Conservation (phyloP, 2,329 filamentous ascomycete species). For the Mollisia scopiformis region DNA sequence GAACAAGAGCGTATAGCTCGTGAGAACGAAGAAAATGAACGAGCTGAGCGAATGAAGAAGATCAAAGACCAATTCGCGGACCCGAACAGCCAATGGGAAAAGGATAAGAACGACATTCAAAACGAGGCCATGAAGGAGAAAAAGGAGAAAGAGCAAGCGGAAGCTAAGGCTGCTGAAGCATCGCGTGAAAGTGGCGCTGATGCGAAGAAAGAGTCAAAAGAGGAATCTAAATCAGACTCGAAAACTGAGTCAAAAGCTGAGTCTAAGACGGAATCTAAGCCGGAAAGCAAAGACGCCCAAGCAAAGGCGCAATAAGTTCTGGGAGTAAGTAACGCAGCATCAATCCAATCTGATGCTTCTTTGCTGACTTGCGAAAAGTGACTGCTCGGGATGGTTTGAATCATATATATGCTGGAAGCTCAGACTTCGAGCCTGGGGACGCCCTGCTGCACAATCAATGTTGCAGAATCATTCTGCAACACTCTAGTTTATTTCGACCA, state of each 20-base stretch:
- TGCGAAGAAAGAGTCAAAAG: conserved; percentile 6
- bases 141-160: conserved; percentile 39
- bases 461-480: conserved; percentile 18
- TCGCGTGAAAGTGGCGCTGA: conserved; percentile 2
- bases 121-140: conserved; percentile 65
- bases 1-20: conserved; percentile 80
- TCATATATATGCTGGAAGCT: background rate
- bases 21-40: conserved; percentile 78
- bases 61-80: conserved; percentile 82
- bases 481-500: background rate
- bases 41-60: conserved; percentile 73
- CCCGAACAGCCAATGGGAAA: conserved; percentile 80
- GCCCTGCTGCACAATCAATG: background rate
- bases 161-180: conserved; percentile 16
- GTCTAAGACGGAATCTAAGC: conserved; percentile 4
- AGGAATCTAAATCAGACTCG: conserved; percentile 11
- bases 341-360: too few relatives aligned
- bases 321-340: background rate
- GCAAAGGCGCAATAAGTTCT: background rate
- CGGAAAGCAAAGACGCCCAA: background rate
- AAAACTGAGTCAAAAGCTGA: conserved; percentile 7
- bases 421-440: background rate
- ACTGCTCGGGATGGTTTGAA: background rate
- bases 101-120: conserved; percentile 81
- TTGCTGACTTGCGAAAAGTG: background rate